Conservation (phyloP, 2,329 filamentous ascomycete species). For the Penicillium sp. region DNA sequence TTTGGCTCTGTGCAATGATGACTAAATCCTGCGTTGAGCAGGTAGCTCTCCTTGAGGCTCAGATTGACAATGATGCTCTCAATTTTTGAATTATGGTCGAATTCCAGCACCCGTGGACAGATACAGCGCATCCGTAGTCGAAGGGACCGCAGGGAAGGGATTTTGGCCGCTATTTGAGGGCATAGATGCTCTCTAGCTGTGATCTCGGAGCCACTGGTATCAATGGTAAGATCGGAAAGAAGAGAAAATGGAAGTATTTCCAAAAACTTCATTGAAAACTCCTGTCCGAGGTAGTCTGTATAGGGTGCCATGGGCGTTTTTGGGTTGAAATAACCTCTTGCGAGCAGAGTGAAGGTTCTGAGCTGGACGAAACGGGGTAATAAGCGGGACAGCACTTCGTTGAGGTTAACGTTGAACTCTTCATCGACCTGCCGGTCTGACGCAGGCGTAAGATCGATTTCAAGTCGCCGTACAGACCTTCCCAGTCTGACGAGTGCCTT, state of each 20-base stretch:
- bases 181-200: conserved; percentile 1
- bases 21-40: conserved; percentile 2
- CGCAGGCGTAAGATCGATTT: conserved; percentile 1
- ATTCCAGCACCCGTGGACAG: conserved; percentile 2
- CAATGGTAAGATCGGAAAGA: conserved; percentile 4
- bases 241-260: not conserved
- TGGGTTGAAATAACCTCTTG: not conserved
- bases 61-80: conserved; percentile 9
- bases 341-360: not conserved
- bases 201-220: conserved; percentile 3
- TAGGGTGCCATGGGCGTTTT: not conserved
- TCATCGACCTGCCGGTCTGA: not conserved
- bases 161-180: conserved; percentile 1
- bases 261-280: not conserved
- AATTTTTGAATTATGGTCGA: not conserved
- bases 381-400: not conserved
- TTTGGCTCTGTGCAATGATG: conserved; percentile 4
- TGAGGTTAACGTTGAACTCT: not conserved
- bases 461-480: not conserved
- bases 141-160: conserved; percentile 4
- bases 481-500: not conserved
- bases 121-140: conserved; percentile 2
- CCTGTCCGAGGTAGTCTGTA: not conserved
- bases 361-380: not conserved
- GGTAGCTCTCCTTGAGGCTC: not conserved